These are phyloP conservation scores for Claviceps africana DNA, from an alignment of 2,329 filamentous ascomycete genomes.

Conservation along the genomic window DNA sequence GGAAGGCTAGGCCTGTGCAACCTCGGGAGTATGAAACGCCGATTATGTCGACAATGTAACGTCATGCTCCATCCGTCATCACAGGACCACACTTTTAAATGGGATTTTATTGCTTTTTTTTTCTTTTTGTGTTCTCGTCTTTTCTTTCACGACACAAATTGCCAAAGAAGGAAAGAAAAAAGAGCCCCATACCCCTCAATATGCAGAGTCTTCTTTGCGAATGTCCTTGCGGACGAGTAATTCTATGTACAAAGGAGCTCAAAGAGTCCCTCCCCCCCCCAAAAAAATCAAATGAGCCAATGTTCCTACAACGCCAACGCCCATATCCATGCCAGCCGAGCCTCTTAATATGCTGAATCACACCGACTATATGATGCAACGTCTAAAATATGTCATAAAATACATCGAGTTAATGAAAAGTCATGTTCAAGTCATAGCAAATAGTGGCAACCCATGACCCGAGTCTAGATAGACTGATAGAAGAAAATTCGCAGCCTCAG, in stretches of 20 bases:
- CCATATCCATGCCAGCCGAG: slow-evolving; percentile 4
- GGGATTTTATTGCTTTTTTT: too few species aligned
- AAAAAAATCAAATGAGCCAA: neutral
- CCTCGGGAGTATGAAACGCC: neutral
- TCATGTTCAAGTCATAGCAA: neutral
- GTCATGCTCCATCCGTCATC: neutral
- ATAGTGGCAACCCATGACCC: neutral
- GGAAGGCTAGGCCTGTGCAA: neutral
- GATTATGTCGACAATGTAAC: neutral
- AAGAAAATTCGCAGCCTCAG: neutral
- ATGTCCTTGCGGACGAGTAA: slow-evolving; percentile 1
- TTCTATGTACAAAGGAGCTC: neutral
- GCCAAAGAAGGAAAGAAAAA: neutral
- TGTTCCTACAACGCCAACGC: slow-evolving; percentile 15
- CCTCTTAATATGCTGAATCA: slow-evolving; percentile 14
- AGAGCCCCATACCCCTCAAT: slow-evolving; percentile 6
- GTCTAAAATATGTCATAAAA: slow-evolving; percentile 9
- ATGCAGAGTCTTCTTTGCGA: slow-evolving; percentile 7
- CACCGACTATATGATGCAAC: slow-evolving; percentile 10
- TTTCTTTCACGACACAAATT: too few species aligned
- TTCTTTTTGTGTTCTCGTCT: too few species aligned
- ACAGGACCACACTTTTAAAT: neutral
- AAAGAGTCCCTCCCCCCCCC: neutral
- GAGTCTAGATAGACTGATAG: neutral
- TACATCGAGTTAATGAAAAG: slow-evolving; percentile 1